Evolutionary conservation across 306 rosid genomes (phyloP), one percentile per base, ranked within the genome.

Genomic region (Aeschynomene evenia): DNA sequence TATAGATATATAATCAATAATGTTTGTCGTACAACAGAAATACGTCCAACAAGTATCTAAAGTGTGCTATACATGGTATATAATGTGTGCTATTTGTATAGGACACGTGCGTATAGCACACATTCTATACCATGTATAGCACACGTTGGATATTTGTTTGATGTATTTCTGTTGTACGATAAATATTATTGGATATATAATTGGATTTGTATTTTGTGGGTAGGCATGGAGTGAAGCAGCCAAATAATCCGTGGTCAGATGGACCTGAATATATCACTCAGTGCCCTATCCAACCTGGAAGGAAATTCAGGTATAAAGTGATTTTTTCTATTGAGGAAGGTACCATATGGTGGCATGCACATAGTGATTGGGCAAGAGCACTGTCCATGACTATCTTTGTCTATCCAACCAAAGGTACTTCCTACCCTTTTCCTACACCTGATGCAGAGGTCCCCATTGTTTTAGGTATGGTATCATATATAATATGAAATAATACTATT

Each of bases 291-390:
- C 51, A 70, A 67, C 81, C 84, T 0, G 86, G 83, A 22, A 72
- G 43, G 1, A 77, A 2, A 6, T 85, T 82, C 66, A 79, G 20
- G 4, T 85, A 88, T 19, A 72, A 73, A 9, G 9, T 88, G 15
- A 24, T 73, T 2, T 72, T 88, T 15, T 66, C 95, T 3, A 11
- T 2, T 0, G 91, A 83, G 51, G 87, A 75, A 56, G 90, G 94
- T 2, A 84, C 95, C 29, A 5, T 88, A 2, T 88, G 89, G 95
- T 88, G 95, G 95, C 89, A 88, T 70, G 87, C 87, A 61, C 95
- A 88, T 15, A 83, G 83, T n/a, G 83, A 68, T 4, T 88, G 95
- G 91, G 64, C 68, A 13, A 70, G 90, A 46, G 91, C 89, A 88
- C 89, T 0, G 91, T 78, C 58, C 84, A 85, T 22, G 91, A 91